Evolutionary conservation across 257 asterid genomes (phyloP), one percentile per base, ranked within the genome.

Genomic region (Galeopsis tetrahit): DNA sequence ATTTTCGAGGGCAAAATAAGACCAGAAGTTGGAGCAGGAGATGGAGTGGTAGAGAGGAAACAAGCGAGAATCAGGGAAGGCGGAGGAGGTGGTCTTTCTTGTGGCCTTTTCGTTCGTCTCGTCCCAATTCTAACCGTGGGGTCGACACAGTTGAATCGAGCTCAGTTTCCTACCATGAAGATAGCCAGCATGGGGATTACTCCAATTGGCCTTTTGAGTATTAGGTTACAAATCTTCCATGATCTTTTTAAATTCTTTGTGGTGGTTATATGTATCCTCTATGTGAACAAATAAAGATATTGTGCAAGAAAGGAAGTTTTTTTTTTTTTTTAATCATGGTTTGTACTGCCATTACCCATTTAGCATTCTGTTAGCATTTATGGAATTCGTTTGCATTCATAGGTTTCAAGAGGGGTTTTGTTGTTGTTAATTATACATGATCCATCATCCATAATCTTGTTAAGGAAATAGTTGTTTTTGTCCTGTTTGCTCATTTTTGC

Each of bases 31-130:
- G 87, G 77, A 86, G 86, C 34, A 75, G 85, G 76, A 80, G 89
- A 75, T 62, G 46, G 43, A 46, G 75, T 66, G 79, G 84, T 48
- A 71, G 88, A 79, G 88, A 78, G 34, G 79, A 72, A 66, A 64
- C 75, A 33, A 60, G 52, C 6, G 81, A 74, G 77, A 83, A 68
- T 61, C 78, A 14, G 6, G 86, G 76, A 31, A 80, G 93, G 83
- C 72, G 95, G 74, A 81, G 91, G 72, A 44, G 85, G 38, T 93
- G 96, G 96, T 89, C 96, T 35, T 89, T 89, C 86, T 74, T 84
- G 82, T 90, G 98, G 98, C 96, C 92, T 34, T 91, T 93, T 73
- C 82, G 96, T 10, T 86, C 90, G 10, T 82, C 89, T 66, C 82
- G 81, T 43, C 57, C 90, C 13, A 76, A 57, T 55, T 71, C 88